These are phyloP conservation scores for Auriscalpium microsporum DNA, from an alignment of 768 basidiomycete species.

Conservation along the genomic window DNA sequence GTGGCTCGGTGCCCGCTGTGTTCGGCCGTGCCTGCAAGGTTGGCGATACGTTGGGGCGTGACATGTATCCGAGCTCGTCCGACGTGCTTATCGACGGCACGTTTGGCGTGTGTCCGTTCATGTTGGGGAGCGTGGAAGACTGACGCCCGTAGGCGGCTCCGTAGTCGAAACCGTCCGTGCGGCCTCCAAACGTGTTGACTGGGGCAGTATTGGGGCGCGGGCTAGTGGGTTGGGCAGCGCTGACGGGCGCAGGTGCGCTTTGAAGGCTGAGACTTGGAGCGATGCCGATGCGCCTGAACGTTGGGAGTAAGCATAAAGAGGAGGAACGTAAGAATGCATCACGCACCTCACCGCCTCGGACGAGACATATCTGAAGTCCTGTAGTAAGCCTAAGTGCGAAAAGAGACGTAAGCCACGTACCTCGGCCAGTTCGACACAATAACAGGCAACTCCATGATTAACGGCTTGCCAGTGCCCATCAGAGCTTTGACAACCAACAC, in stretches of 20 bases:
- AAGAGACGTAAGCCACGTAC: conserved; percentile 30
- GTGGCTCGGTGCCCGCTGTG: conserved; percentile 8
- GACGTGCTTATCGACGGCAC: not conserved
- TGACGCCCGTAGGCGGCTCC: not conserved
- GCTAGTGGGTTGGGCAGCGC: not conserved
- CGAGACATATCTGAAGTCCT: conserved; percentile 51
- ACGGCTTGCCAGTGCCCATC: conserved; percentile 54
- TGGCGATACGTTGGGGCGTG: not conserved
- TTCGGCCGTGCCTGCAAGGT: conserved; percentile 1
- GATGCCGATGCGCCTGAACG: conserved; percentile 38
- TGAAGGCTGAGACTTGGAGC: conserved; percentile 33
- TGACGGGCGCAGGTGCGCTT: conserved; percentile 2
- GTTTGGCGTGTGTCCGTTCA: conserved; percentile 5
- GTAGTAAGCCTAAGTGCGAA: not conserved
- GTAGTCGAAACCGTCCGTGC: conserved; percentile 2
- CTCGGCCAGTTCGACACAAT: conserved; percentile 83
- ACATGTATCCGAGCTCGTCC: conserved; percentile 8
- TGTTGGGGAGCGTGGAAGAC: not conserved
- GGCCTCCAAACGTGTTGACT: not conserved
- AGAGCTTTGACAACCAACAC: conserved; percentile 68
- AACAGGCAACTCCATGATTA: conserved; percentile 69
- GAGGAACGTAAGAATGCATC: not conserved
- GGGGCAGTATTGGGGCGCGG: conserved; percentile 3
- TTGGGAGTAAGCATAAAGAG: not conserved
- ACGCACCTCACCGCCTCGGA: conserved; percentile 52